These are phyloP conservation scores for Trifolium dubium DNA, from an alignment of 306 rosid genomes.

Conservation along the genomic window DNA sequence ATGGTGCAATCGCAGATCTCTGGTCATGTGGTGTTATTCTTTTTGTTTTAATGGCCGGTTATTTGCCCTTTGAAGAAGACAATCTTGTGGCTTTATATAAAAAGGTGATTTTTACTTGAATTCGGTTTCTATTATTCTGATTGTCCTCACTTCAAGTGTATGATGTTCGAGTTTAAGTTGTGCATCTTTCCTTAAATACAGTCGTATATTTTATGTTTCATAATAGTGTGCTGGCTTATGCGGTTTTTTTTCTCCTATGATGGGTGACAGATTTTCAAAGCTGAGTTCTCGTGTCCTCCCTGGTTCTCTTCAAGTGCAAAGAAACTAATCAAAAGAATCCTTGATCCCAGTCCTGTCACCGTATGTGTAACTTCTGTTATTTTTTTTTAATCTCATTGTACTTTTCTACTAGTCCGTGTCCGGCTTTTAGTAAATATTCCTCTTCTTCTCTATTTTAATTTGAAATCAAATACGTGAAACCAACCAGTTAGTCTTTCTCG, in stretches of 20 bases:
- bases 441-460: slow-evolving; percentile 30
- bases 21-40: slow-evolving; percentile 99
- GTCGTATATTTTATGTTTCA: slow-evolving; percentile 26
- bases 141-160: slow-evolving; percentile 11
- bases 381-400: background rate
- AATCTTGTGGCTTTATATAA: slow-evolving; percentile 83
- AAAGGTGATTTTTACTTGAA: slow-evolving; percentile 65
- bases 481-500: slow-evolving; percentile 33
- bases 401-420: slow-evolving; percentile 12
- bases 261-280: slow-evolving; percentile 79
- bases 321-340: slow-evolving; percentile 82
- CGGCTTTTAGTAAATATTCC: slow-evolving; percentile 29
- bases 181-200: slow-evolving; percentile 10
- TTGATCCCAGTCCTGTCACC: slow-evolving; percentile 83
- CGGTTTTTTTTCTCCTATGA: background rate
- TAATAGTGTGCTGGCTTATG: slow-evolving; percentile 10
- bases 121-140: background rate
- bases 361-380: slow-evolving; percentile 54
- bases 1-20: slow-evolving; percentile 89
- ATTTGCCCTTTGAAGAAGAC: slow-evolving; percentile 88
- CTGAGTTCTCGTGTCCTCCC: slow-evolving; percentile 80
- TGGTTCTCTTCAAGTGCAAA: slow-evolving; percentile 96
- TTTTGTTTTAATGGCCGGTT: slow-evolving; percentile 93
- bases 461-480: slow-evolving; percentile 20
- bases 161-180: background rate